phyloP scores from a whole-genome alignment of 75 land plant species.

The Chamaecyparis obtusa region DNA sequence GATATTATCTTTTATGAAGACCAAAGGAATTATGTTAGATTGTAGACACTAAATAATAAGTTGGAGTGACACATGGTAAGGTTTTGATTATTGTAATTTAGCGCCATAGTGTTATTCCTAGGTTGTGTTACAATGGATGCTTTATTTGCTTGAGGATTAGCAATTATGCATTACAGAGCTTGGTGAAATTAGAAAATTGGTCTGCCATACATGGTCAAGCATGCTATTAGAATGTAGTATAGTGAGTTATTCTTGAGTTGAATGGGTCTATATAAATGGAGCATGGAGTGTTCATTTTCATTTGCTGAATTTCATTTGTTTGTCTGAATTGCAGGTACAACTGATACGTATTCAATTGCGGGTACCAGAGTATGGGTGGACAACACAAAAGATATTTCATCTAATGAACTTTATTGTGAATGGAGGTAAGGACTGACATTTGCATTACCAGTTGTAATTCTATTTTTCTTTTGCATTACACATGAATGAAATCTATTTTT shows the following conservation, averaged over 20 bases:
- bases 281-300: neutral
- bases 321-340: constrained; percentile 44
- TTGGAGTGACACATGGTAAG: neutral
- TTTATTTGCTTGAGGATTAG: neutral
- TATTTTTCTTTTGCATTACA: neutral
- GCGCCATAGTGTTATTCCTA: neutral
- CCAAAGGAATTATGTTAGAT: neutral
- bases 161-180: neutral
- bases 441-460: neutral
- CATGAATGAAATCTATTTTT: neutral
- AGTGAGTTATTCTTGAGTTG: neutral
- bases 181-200: neutral
- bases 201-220: neutral
- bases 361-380: constrained; percentile 84
- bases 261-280: neutral
- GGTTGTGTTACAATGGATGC: neutral
- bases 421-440: constrained; percentile 50
- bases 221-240: neutral
- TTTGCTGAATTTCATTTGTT: neutral
- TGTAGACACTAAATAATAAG: neutral
- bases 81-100: neutral
- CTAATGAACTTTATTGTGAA: constrained; percentile 72
- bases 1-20: neutral
- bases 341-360: constrained; percentile 63
- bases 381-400: constrained; percentile 80